Base-by-base conservation (phyloP, 2,329 filamentous ascomycete genomes). In the Xylaria sp. region DNA sequence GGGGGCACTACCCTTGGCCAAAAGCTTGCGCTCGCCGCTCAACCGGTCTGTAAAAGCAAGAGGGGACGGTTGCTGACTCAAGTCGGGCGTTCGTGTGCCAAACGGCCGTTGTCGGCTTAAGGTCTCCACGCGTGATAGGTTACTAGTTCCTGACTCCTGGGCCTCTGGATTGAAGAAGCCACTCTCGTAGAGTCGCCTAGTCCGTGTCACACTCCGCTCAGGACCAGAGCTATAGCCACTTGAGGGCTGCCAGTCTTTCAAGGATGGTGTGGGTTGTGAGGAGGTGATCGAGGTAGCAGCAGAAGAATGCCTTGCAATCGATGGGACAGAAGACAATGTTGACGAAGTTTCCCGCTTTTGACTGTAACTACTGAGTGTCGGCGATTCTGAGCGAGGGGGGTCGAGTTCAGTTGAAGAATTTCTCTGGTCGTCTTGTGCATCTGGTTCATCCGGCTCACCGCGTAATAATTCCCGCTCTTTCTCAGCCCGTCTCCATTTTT, bases 271-370 rank as follows among this genome's bases (percentile, higher is more conserved):
- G 18, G 82, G 82, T 68, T 95, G 93, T 15, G 75, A 74, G 0
- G 94, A 97, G n/a, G 90, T 89, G 59, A 97, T 84, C 0, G 95
- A 97, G 0, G 94, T 97, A 3, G 93, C 94, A 7, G 94, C 93
- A 1, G 94, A 97, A 0, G 95, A 97, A 63, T 89, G 90, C 32
- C 93, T 90, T 30, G 88, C 87, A 45, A 90, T 86, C 0, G 89
- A 90, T 6, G 89, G 91, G 4, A 81, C 82, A 0, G 88, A 90
- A 0, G 93, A 96, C 7, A 90, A 91, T 0, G 93, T 97, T 0
- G 95, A 97, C 1, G 92, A 96, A 0, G 94, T 97, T 71, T 94
- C 93, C 30, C 94, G 86, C 72, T 95, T 93, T 69, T 87, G 87
- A 73, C 91, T 91, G 76, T 91, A 94, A 23, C 87, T 87, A 0